Conservation (phyloP, 2,329 filamentous ascomycete species). For the Rutstroemia sp. region DNA sequence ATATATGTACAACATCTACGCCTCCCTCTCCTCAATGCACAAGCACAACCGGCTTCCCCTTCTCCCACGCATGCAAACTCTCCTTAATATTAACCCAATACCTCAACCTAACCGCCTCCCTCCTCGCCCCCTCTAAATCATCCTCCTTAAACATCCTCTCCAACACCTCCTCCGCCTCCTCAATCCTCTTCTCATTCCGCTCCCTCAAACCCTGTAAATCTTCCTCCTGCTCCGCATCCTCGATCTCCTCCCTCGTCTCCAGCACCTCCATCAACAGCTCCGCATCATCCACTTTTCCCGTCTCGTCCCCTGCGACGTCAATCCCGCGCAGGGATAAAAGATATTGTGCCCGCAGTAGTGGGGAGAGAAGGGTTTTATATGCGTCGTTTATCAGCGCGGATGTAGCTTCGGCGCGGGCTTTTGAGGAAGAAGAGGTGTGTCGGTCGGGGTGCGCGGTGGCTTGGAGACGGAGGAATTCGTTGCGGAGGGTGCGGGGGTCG, state of each 20-base stretch:
- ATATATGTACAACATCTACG: no score
- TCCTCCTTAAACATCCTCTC: slow-evolving; percentile 58
- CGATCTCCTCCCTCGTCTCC: slow-evolving; percentile 70
- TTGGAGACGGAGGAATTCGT: slow-evolving; percentile 84
- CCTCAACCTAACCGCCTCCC: slow-evolving; percentile 67
- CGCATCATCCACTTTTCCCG: slow-evolving; percentile 60
- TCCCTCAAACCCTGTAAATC: slow-evolving; percentile 51
- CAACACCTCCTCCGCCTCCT: slow-evolving; percentile 52
- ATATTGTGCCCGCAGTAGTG: slow-evolving; percentile 82
- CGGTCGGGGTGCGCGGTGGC: slow-evolving; percentile 65
- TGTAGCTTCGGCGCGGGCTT: slow-evolving; percentile 63
- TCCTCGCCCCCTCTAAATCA: slow-evolving; percentile 58
- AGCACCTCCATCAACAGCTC: slow-evolving; percentile 72
- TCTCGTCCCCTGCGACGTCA: slow-evolving; percentile 44
- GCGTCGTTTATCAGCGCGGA: slow-evolving; percentile 85
- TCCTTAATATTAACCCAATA: slow-evolving; percentile 90
- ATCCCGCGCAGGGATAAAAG: slow-evolving; percentile 64
- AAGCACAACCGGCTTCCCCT: slow-evolving; percentile 52
- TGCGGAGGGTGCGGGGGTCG: slow-evolving; percentile 60
- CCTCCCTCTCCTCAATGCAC: slow-evolving; percentile 35
- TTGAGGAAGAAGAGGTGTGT: slow-evolving; percentile 37
- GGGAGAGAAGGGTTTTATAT: slow-evolving; percentile 75
- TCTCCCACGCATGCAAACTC: slow-evolving; percentile 77
- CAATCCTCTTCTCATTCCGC: slow-evolving; percentile 63
- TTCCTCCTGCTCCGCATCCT: slow-evolving; percentile 60